Conservation (phyloP, 192 early-diverging fungal genomes). For the Cladochytrium replicatum region DNA sequence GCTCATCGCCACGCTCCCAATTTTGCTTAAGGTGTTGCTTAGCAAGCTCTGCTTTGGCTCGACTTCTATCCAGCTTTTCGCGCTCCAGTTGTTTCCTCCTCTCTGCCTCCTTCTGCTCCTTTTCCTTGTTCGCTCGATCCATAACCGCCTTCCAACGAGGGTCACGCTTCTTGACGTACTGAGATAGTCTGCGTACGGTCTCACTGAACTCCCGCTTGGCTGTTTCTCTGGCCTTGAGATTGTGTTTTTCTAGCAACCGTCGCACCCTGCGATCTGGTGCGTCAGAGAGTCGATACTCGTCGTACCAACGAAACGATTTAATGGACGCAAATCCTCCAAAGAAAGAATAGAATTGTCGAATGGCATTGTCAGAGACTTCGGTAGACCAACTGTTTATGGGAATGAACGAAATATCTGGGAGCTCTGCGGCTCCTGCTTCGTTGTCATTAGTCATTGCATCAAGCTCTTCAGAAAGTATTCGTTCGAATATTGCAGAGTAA, state of each 20-base stretch:
- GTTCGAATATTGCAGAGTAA: slow-evolving; percentile 67
- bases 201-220: slow-evolving; percentile 42
- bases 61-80: no score
- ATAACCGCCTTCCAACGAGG: slow-evolving; percentile 70
- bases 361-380: no score
- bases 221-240: slow-evolving; percentile 68
- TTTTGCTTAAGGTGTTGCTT: no score
- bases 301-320: slow-evolving; percentile 91
- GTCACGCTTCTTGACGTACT: slow-evolving; percentile 78
- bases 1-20: slow-evolving; percentile 18
- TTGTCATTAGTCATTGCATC: slow-evolving; percentile 33
- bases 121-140: slow-evolving; percentile 43
- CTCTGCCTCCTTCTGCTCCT: slow-evolving; percentile 48
- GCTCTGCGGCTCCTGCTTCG: slow-evolving; percentile 22
- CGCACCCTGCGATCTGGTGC: slow-evolving; percentile 70
- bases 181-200: slow-evolving; percentile 50
- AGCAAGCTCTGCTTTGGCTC: no score
- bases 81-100: slow-evolving; percentile 22
- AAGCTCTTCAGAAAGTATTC: slow-evolving; percentile 71
- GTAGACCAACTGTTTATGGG: slow-evolving; percentile 8
- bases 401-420: neutral
- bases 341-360: slow-evolving; percentile 30
- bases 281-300: slow-evolving; percentile 75
- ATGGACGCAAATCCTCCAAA: slow-evolving; percentile 53
- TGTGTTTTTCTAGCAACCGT: slow-evolving; percentile 85